A percentile compares a stretch with the other conserved stretches of the same genome.
phyloP scores from a whole-genome alignment of 805 yeast species.

The Metschnikowia orientalis region DNA sequence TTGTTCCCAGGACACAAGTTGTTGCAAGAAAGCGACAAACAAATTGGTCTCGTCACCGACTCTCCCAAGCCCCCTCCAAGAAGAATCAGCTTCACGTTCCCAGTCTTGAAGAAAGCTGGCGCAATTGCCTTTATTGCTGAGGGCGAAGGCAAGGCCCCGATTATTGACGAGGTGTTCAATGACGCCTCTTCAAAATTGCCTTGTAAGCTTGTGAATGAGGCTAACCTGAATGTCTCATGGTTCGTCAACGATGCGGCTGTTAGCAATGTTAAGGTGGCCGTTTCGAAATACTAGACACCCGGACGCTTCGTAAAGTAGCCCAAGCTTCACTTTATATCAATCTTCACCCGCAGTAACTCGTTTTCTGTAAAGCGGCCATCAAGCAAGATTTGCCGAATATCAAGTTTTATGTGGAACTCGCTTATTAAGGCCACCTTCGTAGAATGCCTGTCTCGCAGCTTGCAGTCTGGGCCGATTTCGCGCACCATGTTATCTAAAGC shows the following conservation, averaged over 20 bases:
- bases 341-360: no score
- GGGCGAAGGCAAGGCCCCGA: constrained; percentile 77
- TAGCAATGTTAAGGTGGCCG: constrained; percentile 48
- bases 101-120: constrained; percentile 54
- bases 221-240: constrained; percentile 62
- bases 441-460: no score
- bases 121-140: constrained; percentile 80
- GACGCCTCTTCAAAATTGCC: constrained; percentile 53
- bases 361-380: no score
- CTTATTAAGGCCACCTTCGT: no score
- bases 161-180: constrained; percentile 67
- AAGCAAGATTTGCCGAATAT: no score
- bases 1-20: constrained; percentile 80
- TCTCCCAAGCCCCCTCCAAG: constrained; percentile 94
- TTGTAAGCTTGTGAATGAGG: constrained; percentile 65
- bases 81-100: constrained; percentile 85
- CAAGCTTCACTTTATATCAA: no score
- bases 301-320: no score
- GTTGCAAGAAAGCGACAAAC: constrained; percentile 47
- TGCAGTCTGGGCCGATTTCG: constrained; percentile 4
- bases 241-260: constrained; percentile 80
- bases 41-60: constrained; percentile 65
- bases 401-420: no score
- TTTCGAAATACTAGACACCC: constrained; percentile 31
- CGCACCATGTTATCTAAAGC: constrained; percentile 3